Percentiles rank a stretch among this genome's conserved stretches.
phyloP scores from a whole-genome alignment of 768 basidiomycete species.

The Amanita exitialis region DNA sequence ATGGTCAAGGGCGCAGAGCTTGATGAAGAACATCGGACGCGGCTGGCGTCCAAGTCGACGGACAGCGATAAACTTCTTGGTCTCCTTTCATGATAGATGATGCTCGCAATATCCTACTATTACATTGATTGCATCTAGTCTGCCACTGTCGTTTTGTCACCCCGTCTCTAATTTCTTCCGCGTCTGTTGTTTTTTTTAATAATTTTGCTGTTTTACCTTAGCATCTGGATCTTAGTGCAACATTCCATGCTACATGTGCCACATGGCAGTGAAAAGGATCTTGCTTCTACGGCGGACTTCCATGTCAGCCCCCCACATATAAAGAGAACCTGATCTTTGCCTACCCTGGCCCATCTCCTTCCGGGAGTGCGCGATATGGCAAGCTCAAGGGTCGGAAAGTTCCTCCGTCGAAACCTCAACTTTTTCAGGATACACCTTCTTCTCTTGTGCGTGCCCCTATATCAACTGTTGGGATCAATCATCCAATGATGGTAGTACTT shows the following conservation, averaged over 20 bases:
- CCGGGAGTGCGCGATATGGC: neutral
- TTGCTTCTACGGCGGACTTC: too few species aligned
- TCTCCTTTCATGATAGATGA: slow-evolving; percentile 32
- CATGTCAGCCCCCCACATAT: neutral
- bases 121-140: slow-evolving; percentile 18
- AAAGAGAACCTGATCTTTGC: neutral
- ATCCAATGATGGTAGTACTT: slow-evolving; percentile 35
- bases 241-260: neutral
- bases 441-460: slow-evolving; percentile 37
- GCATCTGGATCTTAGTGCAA: slow-evolving; percentile 4
- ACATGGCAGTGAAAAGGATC: too few species aligned
- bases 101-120: slow-evolving; percentile 8
- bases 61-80: slow-evolving; percentile 50
- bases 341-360: neutral
- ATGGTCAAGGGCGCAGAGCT: slow-evolving; percentile 66
- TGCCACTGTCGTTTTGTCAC: slow-evolving; percentile 11
- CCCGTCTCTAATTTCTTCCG: slow-evolving; percentile 8
- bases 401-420: slow-evolving; percentile 43
- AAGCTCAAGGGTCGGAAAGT: slow-evolving; percentile 4
- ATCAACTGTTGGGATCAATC: slow-evolving; percentile 6
- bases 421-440: slow-evolving; percentile 57
- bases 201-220: slow-evolving; percentile 10
- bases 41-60: slow-evolving; percentile 50
- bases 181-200: slow-evolving; percentile 10
- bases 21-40: slow-evolving; percentile 46